Conservation (phyloP, 2,329 filamentous ascomycete species). For the Metarhizium guizhouense region DNA sequence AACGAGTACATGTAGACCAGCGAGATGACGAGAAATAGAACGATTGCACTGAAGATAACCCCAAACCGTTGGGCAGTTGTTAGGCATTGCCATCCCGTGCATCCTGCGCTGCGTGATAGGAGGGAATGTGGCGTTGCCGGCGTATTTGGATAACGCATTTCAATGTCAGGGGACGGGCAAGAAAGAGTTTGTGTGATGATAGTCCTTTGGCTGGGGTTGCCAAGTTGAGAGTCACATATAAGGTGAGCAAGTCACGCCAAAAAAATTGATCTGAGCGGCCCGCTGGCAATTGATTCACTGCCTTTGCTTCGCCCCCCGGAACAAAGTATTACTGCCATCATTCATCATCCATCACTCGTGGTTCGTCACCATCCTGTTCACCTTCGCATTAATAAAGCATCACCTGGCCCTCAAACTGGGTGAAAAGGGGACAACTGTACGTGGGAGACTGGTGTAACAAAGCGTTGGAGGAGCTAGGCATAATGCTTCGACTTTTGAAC, state of each 20-base stretch:
- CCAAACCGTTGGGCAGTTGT: slow-evolving; percentile 27
- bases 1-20: slow-evolving; percentile 26
- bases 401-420: too few relatives aligned
- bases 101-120: slow-evolving; percentile 8
- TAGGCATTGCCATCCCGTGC: slow-evolving; percentile 31
- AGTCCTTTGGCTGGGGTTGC: neutral
- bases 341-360: too few relatives aligned
- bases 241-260: neutral
- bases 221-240: neutral
- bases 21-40: slow-evolving; percentile 18
- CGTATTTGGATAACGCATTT: neutral
- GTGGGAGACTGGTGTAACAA: too few relatives aligned
- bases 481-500: too few relatives aligned
- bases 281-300: neutral
- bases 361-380: too few relatives aligned
- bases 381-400: too few relatives aligned
- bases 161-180: neutral
- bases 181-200: neutral
- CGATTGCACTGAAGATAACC: slow-evolving; percentile 27
- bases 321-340: neutral
- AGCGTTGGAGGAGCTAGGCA: too few relatives aligned
- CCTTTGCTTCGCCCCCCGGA: neutral
- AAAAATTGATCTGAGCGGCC: neutral
- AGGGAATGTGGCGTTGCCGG: neutral
- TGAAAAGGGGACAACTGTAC: too few relatives aligned